phyloP scores from a whole-genome alignment of 2,329 filamentous ascomycete genomes.

The Fusarium floridanum region DNA sequence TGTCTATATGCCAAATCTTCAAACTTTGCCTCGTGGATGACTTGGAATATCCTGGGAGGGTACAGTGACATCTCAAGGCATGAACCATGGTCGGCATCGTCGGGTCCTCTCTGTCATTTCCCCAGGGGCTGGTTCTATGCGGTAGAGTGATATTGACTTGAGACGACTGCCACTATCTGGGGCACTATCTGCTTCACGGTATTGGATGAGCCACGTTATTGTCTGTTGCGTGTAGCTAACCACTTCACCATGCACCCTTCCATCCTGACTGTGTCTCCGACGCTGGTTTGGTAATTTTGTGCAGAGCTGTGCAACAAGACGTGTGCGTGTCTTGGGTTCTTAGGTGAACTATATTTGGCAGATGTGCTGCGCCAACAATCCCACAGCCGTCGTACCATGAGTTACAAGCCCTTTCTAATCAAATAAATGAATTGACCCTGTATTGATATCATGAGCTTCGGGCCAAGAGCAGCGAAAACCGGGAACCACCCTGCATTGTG shows the following conservation, averaged over 20 bases:
- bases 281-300: background rate
- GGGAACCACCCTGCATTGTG: background rate
- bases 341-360: conserved; percentile 30
- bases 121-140: conserved; percentile 12
- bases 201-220: conserved; percentile 1
- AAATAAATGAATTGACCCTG: conserved; percentile 16
- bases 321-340: conserved; percentile 2
- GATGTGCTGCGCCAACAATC: conserved; percentile 11
- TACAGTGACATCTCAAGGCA: background rate
- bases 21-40: conserved; percentile 11
- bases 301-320: conserved; percentile 7
- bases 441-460: conserved; percentile 32
- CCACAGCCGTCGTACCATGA: conserved; percentile 13
- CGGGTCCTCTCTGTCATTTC: conserved; percentile 14
- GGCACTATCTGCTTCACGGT: background rate
- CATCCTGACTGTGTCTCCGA: background rate
- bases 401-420: background rate
- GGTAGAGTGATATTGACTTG: conserved; percentile 10
- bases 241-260: conserved; percentile 12
- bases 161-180: background rate
- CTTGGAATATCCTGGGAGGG: conserved; percentile 7
- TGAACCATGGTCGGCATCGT: conserved; percentile 30
- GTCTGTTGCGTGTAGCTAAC: conserved; percentile 11
- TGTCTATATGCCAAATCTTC: conserved; percentile 7
- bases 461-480: background rate